These are phyloP conservation scores for Hymenoscyphus fructigenus DNA, from an alignment of 2,329 filamentous ascomycete species.

Conservation along the genomic window DNA sequence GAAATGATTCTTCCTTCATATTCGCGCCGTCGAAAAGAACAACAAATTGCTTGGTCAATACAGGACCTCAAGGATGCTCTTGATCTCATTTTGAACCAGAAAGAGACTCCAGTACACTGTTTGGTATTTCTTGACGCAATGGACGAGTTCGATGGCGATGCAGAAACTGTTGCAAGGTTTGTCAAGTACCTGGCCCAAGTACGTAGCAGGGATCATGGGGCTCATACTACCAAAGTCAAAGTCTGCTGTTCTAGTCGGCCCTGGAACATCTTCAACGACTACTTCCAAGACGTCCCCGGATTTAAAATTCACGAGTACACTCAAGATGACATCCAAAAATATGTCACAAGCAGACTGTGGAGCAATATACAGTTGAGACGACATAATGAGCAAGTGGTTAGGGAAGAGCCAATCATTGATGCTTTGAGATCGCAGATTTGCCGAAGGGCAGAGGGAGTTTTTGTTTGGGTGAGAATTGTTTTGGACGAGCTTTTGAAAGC, in stretches of 20 bases:
- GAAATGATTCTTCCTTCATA: slow-evolving; percentile 7
- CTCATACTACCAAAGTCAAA: slow-evolving; percentile 2
- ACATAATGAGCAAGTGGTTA: neutral
- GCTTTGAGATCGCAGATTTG: neutral
- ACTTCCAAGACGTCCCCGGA: neutral
- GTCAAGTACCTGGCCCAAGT: neutral
- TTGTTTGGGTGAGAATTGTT: slow-evolving; percentile 7
- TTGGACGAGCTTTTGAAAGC: slow-evolving; percentile 1
- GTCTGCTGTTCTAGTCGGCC: slow-evolving; percentile 4
- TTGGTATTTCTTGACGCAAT: slow-evolving; percentile 16
- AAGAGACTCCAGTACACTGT: slow-evolving; percentile 3
- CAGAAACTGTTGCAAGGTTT: neutral
- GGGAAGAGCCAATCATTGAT: neutral
- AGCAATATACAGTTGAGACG: neutral
- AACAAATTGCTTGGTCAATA: neutral
- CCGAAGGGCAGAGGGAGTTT: slow-evolving; percentile 2
- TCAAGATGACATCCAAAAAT: neutral
- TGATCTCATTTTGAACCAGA: neutral
- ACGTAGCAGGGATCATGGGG: neutral
- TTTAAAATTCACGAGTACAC: slow-evolving; percentile 10
- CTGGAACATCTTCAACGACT: neutral
- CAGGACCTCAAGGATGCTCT: neutral
- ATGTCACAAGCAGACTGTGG: neutral
- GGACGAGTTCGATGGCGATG: slow-evolving; percentile 13
- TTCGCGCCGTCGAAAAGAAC: neutral